Base-by-base conservation (phyloP, 768 basidiomycete genomes). In the Leccinum disarticulatum region DNA sequence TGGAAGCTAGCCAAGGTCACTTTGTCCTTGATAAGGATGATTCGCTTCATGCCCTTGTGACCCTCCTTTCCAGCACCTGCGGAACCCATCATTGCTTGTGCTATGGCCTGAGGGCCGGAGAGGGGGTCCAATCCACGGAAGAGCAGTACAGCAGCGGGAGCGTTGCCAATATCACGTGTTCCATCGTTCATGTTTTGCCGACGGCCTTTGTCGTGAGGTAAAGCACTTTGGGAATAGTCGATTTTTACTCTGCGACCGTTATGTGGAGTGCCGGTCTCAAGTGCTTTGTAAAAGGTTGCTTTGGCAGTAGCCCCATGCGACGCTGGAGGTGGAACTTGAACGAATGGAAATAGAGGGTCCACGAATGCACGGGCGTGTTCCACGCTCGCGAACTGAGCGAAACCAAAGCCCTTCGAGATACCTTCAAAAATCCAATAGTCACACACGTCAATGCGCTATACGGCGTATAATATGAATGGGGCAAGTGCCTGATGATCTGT, bases 401-500 rank as follows among this genome's bases (percentile, higher is more conserved):
- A 99, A 59, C 95, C 97, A 72, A 98, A 98, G 70, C 93, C 91
- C 77, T 96, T 96, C 57, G 95, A 95, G 62, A 82, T 77, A 87
- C 93, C 93, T 94, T 87, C 76, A 77, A 85, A 43, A 84, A 84
- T 83, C 80, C 77, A 85, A 85, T 61, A 76, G 78, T 80, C 79
- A 81, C 70, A 75, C 78, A 87, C 74, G 88, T 91, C 79, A 93
- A 91, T 88, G 85, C 78, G 80, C 79, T 73, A 83, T 78, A 80
- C 77, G 77, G 54, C 76, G 76, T 78, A 77, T 76, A 83, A 87
- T 86, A 86, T 82, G 84, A 89, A 89, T 80, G 78, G 70, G 88
- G 86, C 83, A 91, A 90, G 84, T 88, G 88, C 95, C 95, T 84
- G 96, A 89, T 84, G 86, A 83, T 86, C 91, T 91, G 74, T 98